A percentile compares a stretch with the other conserved stretches of the same genome.
Conservation (phyloP, 169 alveolate genomes). For the Eimeria falciformis region DNA sequence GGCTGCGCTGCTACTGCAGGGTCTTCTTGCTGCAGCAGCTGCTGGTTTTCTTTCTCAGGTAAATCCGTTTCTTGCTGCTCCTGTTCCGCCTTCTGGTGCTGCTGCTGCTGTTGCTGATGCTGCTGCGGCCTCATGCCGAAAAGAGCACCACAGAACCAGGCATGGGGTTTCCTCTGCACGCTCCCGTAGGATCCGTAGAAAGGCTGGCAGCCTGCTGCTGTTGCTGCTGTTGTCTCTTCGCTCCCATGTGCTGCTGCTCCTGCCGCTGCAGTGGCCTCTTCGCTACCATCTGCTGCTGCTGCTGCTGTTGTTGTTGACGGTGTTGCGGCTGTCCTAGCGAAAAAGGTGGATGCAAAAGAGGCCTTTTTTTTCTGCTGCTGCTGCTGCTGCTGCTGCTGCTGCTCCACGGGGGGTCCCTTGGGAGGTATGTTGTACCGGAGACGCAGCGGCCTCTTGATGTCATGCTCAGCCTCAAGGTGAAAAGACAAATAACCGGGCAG, state of each 20-base stretch:
- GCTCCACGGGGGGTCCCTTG: conserved; percentile 2
- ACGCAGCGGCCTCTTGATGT: conserved; percentile 6
- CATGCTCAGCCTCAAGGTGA: conserved; percentile 60
- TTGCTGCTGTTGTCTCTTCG: background rate
- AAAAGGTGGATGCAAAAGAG: background rate
- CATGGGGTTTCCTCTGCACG: conserved; percentile 62
- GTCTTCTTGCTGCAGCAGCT: conserved; percentile 10
- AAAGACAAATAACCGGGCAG: conserved; percentile 36
- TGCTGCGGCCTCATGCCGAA: conserved; percentile 53
- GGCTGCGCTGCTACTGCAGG: background rate
- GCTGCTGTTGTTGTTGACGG: background rate
- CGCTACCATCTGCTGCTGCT: background rate
- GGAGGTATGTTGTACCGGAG: conserved; percentile 62
- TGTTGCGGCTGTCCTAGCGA: background rate
- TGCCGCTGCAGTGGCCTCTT: background rate
- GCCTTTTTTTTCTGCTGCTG: conserved; percentile 21
- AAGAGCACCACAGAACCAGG: conserved; percentile 69
- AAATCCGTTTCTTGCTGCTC: conserved; percentile 23
- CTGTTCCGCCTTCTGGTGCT: background rate
- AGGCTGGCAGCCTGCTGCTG: background rate
- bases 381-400: conserved; percentile 37
- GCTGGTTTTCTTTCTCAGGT: background rate
- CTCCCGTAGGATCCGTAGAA: conserved; percentile 35
- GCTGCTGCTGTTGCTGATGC: conserved; percentile 18
- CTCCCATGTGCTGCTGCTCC: background rate